Conservation (phyloP, 2,329 filamentous ascomycete genomes). For the Daldinia sp. region DNA sequence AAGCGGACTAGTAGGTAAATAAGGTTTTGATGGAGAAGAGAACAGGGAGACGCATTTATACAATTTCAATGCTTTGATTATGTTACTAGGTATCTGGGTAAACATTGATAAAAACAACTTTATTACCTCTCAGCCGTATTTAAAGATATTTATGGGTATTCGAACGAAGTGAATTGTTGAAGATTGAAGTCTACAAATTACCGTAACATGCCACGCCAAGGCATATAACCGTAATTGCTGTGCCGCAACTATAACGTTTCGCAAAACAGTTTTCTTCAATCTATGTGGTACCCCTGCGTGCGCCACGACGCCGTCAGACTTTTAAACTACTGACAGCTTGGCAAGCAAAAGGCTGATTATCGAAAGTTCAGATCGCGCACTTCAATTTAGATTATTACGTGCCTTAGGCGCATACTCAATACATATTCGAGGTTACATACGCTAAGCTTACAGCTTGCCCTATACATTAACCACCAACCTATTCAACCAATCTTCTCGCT, state of each 20-base stretch:
- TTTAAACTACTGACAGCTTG: background rate
- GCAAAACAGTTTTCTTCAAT: background rate
- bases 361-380: background rate
- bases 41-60: background rate
- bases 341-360: background rate
- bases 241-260: background rate
- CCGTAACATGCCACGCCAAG: background rate
- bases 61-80: background rate
- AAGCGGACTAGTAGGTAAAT: background rate
- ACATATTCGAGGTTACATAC: background rate
- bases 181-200: background rate
- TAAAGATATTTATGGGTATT: background rate
- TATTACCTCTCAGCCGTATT: background rate
- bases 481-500: too few relatives aligned
- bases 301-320: background rate
- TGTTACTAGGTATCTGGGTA: too few relatives aligned
- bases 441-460: background rate
- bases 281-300: background rate
- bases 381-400: constrained; percentile 1
- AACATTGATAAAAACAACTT: background rate
- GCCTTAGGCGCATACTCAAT: too few relatives aligned
- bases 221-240: background rate
- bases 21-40: background rate
- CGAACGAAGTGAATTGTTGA: background rate
- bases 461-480: too few relatives aligned